Base-by-base conservation (phyloP, 257 asterid genomes). In the Jasminum sambac region DNA sequence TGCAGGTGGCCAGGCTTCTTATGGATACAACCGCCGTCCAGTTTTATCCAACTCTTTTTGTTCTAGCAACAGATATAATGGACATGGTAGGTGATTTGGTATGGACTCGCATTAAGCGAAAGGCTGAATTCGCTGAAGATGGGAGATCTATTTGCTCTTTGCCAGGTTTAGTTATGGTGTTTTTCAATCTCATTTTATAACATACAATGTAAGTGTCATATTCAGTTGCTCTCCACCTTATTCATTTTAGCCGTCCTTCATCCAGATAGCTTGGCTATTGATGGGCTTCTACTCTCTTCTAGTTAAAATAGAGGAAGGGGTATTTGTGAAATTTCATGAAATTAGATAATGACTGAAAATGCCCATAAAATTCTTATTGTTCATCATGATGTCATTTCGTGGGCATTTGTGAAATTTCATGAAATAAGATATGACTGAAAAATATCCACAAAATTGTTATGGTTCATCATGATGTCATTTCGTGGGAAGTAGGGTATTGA, bases 11-110 rank as follows among this genome's bases (percentile, higher is more conserved):
- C 23, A 92, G 89, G 82, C 91, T 89, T 78, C 84, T 92, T 71
- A 82, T 77, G 86, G 96, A 89, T 76, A 86, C 96, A 66, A 81
- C 96, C 26, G 77, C 74, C 34, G 58, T 79, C 76, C 96, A 86
- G 71, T 89, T 87, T 72, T 92, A 92, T 83, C 98, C 98, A 68
- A 86, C 88, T 25, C 78, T 90, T 74, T 92, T 92, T 71, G 87
- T 85, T 81, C 80, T 89, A 74, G 91, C 96, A 67, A 88, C 92
- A 64, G 98, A 92, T 71, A 81, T 88, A 72, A 77, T 92, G 86
- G 96, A 92, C 77, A 75, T 83, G 94, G 90, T 92, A 40, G 98
- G 98, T 72, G 91, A 86, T 80, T 70, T 89, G 72, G 98, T 92
- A 41, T 90, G 96, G 96, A 79, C 73, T 62, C 94, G 96, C 73